Base-by-base conservation (phyloP, 2,329 filamentous ascomycete genomes). In the Gyromitra esculenta region DNA sequence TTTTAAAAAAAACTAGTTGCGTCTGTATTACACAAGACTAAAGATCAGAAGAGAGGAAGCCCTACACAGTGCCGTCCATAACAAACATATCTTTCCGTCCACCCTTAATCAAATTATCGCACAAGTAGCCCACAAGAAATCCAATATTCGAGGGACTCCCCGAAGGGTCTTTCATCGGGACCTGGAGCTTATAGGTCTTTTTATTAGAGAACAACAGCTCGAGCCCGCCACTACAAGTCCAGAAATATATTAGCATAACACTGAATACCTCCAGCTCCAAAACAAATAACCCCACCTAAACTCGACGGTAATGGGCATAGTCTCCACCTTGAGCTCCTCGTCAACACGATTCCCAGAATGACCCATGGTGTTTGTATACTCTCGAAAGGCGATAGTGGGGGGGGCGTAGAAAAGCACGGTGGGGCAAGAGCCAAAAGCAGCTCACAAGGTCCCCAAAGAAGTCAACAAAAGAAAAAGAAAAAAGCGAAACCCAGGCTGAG, bases 141-240 rank as follows among this genome's bases (percentile, higher is more conserved):
- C 89, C 90, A 69, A 97, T 89, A 65, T 88, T 96, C 68, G 90
- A 85, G 8, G 89, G 87, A 5, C 62, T 45, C 7, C 77, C 78
- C 90, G 62, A 73, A 62, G 66, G 48, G 50, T 73, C 87, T 71
- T 82, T 86, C 39, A 87, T 84, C 21, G 95, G 93, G 54, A 98
- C 84, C 1, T 87, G 84, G 59, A 99, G 83, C 25, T 86, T 85
- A 83, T 95, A 92, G 80, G 90, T 91, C 72, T 91, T 89, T 84
- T 93, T 87, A 83, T 97, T 91, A 41, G 91, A 89, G 85, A 99
- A 99, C 79, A 99, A 90, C 85, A 97, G 91, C 85, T 99, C 96
- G 18, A 99, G 88, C 25, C 96, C 96, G 78, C 96, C 96, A 79
- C 96, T 94, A 80, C 59, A 64, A 66, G 21, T 37, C 21, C 6